Conservation (phyloP, 2,329 filamentous ascomycete genomes). For the Seiridium cupressi region DNA sequence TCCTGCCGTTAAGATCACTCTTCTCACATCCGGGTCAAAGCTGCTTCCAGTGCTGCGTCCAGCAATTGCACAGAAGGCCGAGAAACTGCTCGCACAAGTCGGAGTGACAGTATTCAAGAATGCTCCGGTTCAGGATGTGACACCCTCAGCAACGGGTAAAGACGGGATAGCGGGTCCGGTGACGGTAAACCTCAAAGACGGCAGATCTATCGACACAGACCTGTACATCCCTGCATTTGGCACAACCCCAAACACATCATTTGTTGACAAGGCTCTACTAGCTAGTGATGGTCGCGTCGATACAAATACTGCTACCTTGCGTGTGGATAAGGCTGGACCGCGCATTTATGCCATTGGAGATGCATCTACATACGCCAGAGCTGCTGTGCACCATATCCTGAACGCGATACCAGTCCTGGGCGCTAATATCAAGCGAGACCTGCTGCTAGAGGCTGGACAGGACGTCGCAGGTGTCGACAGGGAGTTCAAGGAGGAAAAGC, state of each 20-base stretch:
- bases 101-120: conserved; percentile 46
- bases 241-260: conserved; percentile 37
- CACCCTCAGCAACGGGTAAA: conserved; percentile 26
- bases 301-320: conserved; percentile 34
- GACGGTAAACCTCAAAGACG: conserved; percentile 37
- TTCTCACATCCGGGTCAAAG: conserved; percentile 35
- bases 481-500: conserved; percentile 41
- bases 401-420: conserved; percentile 39
- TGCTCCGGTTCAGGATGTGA: conserved; percentile 31
- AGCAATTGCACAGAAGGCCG: conserved; percentile 36
- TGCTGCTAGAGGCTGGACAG: conserved; percentile 32
- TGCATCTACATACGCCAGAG: conserved; percentile 35
- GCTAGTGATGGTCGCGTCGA: conserved; percentile 34
- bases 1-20: conserved; percentile 40
- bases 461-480: conserved; percentile 12
- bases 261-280: conserved; percentile 30
- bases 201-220: conserved; percentile 37
- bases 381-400: conserved; percentile 40
- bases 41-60: conserved; percentile 40
- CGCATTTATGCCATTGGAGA: conserved; percentile 48
- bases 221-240: conserved; percentile 48
- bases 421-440: conserved; percentile 47
- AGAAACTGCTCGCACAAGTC: conserved; percentile 37
- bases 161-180: conserved; percentile 18
- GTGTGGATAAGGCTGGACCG: conserved; percentile 27